Conservation (phyloP, 176 grass and related monocot species). For the Oryza officinalis region DNA sequence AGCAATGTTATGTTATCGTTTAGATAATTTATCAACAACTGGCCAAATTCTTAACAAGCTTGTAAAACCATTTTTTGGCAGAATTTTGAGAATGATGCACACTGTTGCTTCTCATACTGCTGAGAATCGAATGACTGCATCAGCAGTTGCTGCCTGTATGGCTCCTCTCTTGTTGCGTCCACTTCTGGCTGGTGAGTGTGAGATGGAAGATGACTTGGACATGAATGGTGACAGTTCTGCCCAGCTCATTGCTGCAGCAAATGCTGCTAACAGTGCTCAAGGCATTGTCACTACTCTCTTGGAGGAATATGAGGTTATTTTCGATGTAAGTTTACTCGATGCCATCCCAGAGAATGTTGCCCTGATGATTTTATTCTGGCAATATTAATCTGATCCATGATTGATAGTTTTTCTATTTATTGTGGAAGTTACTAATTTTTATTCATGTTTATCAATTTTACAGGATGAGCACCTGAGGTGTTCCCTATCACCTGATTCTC, state of each 20-base stretch:
- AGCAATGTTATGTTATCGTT: not conserved
- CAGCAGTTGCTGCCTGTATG: constrained; percentile 99
- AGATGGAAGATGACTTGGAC: constrained; percentile 95
- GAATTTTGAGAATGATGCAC: constrained; percentile 99
- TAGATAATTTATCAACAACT: not conserved
- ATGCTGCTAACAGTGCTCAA: constrained; percentile 97
- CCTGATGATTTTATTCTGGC: constrained; percentile 21
- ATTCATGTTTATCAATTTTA: constrained; percentile 39
- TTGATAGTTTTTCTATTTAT: constrained; percentile 18
- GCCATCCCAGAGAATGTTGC: constrained; percentile 13
- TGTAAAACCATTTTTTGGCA: constrained; percentile 42
- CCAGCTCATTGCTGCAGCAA: constrained; percentile 96
- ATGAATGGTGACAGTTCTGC: constrained; percentile 77
- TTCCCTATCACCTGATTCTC: constrained; percentile 85
- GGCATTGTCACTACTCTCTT: constrained; percentile 85
- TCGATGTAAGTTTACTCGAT: constrained; percentile 72
- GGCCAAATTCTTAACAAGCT: constrained; percentile 19
- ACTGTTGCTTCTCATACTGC: constrained; percentile 73
- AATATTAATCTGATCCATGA: constrained; percentile 4
- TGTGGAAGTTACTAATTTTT: not conserved
- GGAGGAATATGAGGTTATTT: constrained; percentile 87
- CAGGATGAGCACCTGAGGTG: constrained; percentile 80
- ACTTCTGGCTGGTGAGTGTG: constrained; percentile 98
- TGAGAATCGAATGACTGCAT: constrained; percentile 91
- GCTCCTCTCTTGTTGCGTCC: constrained; percentile 91